Percentiles rank a stretch among this genome's conserved stretches.
phyloP scores from a whole-genome alignment of 192 early-diverging fungal genomes.

The Coemansia sp. region DNA sequence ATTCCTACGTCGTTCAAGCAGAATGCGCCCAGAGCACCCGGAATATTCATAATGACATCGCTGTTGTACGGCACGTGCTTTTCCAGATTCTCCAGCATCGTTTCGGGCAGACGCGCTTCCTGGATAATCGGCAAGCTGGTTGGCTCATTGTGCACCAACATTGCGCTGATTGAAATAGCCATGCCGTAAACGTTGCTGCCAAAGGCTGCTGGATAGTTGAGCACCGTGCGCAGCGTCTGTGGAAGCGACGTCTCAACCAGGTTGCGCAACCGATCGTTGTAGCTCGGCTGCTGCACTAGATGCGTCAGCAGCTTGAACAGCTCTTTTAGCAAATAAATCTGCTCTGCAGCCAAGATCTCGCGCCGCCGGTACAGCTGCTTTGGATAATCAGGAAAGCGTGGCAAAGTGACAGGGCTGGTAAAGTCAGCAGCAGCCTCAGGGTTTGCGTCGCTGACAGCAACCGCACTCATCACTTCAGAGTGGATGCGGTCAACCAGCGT shows the following conservation, averaged over 20 bases:
- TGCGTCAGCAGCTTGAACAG: conserved; percentile 90
- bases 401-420: conserved; percentile 36
- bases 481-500: conserved; percentile 78
- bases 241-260: conserved; percentile 89
- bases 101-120: conserved; percentile 83
- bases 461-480: conserved; percentile 34
- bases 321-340: conserved; percentile 76
- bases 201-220: conserved; percentile 74
- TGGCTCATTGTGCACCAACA: conserved; percentile 98
- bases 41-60: conserved; percentile 77
- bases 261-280: conserved; percentile 88
- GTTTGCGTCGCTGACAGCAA: conserved; percentile 30
- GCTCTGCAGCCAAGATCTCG: conserved; percentile 66
- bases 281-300: conserved; percentile 92
- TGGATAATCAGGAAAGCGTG: conserved; percentile 24
- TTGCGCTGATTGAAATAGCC: conserved; percentile 90
- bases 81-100: conserved; percentile 70
- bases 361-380: conserved; percentile 44
- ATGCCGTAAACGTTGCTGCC: conserved; percentile 82
- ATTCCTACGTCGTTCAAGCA: conserved; percentile 88
- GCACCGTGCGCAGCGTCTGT: conserved; percentile 66
- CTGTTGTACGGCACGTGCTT: conserved; percentile 74
- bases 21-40: conserved; percentile 93
- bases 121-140: conserved; percentile 92
- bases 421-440: conserved; percentile 34